Base-by-base conservation (phyloP, 176 grass and related monocot species). In the Eleusine coracana region DNA sequence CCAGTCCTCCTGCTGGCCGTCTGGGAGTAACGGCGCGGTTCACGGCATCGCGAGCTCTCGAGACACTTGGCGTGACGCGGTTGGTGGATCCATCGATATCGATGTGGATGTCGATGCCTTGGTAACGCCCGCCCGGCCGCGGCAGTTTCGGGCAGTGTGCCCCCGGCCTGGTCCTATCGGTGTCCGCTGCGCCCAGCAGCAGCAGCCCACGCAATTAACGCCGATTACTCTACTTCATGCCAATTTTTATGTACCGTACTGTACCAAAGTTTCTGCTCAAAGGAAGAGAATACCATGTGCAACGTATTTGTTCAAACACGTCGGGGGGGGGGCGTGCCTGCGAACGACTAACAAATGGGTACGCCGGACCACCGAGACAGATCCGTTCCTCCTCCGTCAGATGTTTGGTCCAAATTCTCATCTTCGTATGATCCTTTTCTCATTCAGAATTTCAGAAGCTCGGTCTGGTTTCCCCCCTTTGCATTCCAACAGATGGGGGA, bases 401-500 rank as follows among this genome's bases (percentile, higher is more conserved):
- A 27, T 51, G 66, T 8, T 71, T 40, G 83, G 83, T 77, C 72
- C 29, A 70, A 56, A 14, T 81, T 77, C 76, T 76, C 71, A 55
- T 81, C 77, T 15, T 42, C 41, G 1, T 0, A 38, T 3, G 71
- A 82, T 85, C 55, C 72, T 62, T 89, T 85, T 81, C 83, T 29
- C 82, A 71, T 51, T 75, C 34, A 40, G 31, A 34, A 28, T 5
- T 36, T 70, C 29, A 13, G 42, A 64, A 71, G 18, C 17, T 13
- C 52, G 31, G 15, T 51, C 31, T 12, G 7, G 8, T 64, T 16
- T 45, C 38, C 50, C 12, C n/a, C 61, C 12, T 41, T 68, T n/a
- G 15, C 17, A 13, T 25, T 7, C 38, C 1, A 59, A 68, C 2
- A 37, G 58, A 25, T 5, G 12, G 41, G n/a, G n/a, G n/a, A n/a